Percentiles rank a stretch among this genome's conserved stretches.
Evolutionary conservation across 2,329 filamentous ascomycete genomes (phyloP).

Genomic region (Ophiosphaerella korrae): DNA sequence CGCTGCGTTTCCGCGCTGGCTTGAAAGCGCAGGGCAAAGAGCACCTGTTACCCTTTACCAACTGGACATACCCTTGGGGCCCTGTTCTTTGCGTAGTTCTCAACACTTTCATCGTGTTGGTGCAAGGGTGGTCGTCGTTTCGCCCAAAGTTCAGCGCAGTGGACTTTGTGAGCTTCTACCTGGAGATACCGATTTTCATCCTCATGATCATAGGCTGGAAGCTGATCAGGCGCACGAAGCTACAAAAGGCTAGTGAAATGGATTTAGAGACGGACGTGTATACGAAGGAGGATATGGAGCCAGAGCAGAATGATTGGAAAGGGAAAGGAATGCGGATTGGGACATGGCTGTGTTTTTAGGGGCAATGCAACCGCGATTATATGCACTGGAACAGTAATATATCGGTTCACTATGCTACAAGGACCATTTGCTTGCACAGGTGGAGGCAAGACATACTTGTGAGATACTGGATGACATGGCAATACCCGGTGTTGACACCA

Average conservation of each 20-base stretch:
- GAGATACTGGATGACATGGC: too few relatives aligned
- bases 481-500: too few relatives aligned
- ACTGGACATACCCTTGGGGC: constrained; percentile 62
- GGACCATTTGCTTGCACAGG: too few relatives aligned
- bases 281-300: constrained; percentile 36
- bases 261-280: constrained; percentile 40
- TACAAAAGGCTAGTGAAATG: constrained; percentile 32
- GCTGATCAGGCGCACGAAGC: constrained; percentile 33
- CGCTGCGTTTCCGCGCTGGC: constrained; percentile 60
- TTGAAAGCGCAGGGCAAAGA: constrained; percentile 54
- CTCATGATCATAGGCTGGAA: constrained; percentile 37
- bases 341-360: constrained; percentile 36
- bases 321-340: constrained; percentile 27
- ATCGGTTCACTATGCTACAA: background rate
- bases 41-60: constrained; percentile 58
- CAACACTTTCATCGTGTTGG: constrained; percentile 36
- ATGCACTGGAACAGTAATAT: background rate
- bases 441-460: too few relatives aligned
- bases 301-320: constrained; percentile 27
- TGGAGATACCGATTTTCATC: constrained; percentile 45
- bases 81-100: constrained; percentile 42
- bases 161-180: constrained; percentile 57
- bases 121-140: constrained; percentile 58
- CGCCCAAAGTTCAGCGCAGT: constrained; percentile 48
- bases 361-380: background rate